Base-by-base conservation (phyloP, 331 rosid species). In the Saraca asoca region DNA sequence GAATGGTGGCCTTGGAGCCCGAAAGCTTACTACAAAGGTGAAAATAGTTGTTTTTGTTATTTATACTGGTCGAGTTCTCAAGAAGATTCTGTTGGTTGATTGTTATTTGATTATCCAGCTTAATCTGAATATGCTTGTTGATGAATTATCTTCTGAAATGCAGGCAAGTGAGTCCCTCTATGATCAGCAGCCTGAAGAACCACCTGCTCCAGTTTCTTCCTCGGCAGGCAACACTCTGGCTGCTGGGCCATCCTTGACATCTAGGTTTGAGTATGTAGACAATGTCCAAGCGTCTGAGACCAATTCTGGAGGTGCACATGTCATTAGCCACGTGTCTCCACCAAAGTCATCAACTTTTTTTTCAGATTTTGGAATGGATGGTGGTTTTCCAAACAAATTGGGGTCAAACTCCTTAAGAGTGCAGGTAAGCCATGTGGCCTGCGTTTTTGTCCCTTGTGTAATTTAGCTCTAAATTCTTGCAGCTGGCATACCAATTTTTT, bases 221-320 rank as follows among this genome's bases (percentile, higher is more conserved):
- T 44, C 91, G 46, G 58, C 82, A 39, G 81, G 61, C 77, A 80
- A 68, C 76, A 66, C 70, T 51, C 37, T 84, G 51, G 57, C 91
- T 74, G 71, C 82, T 78, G 85, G 77, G 67, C 73, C 91, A 61
- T 80, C 99, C 50, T 61, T 80, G 62, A 79, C 89, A 5, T 94
- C 99, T 64, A 92, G 97, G 45, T 94, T 94, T 83, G 99, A 94
- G 82, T 94, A 90, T 83, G 85, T 94, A 35, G 99, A 94, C 71
- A 85, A 75, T 74, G 85, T 86, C 55, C 97, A 85, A 72, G 79
- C 87, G 44, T 66, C 89, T 33, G 95, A 94, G 74, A 69, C 62
- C 54, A 87, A 81, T 72, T 74, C 92, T 60, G 79, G 78, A 68
- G 93, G 85, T 39, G 46, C 96, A 48, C 79, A 82, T 37, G 74